Base-by-base conservation (phyloP, 768 basidiomycete species). In the Pleurotus ostreatus region DNA sequence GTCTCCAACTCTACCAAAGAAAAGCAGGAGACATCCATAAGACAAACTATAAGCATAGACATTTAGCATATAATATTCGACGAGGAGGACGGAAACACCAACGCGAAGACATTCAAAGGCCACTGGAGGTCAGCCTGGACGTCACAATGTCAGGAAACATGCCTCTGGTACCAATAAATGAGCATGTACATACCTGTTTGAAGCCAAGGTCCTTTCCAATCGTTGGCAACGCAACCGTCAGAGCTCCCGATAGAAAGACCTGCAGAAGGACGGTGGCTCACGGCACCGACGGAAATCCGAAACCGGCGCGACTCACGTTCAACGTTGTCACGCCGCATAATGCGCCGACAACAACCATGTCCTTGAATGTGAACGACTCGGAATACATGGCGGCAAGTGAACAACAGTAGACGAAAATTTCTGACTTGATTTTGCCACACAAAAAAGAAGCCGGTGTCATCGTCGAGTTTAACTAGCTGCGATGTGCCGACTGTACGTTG, bases 241-340 rank as follows among this genome's bases (percentile, higher is more conserved):
- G 53, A 2, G 65, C 63, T 18, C 66, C 66, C 3, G 57, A 53
- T 2, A 67, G 54, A 34, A 65, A 67, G 13, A 66, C 63, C 65
- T 66, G 13, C n/a, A 22, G n/a, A 41, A 40, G 51, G 37, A 22
- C 51, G 20, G 16, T n/a, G 22, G 7, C 41, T 4, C 13, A 1
- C 48, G 38, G 30, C 37, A 2, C 9, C 30, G 23, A 40, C 26
- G 37, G 43, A 34, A n/a, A 16, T 34, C 30, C 9, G 30, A 9
- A 16, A 12, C 37, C 37, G 4, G 13, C 15, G 11, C 30, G 16
- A 55, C 47, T 12, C 46, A 65, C 65, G 47, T 63, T 66, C 18
- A 66, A 61, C 26, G 65, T 66, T 1, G 65, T 66, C 1, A 66
- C 65, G n/a, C 65, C 65, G 41, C 57, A 66, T 22, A 65, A 56